Conservation (phyloP, 129 eudicot species). For the Heracleum sosnowskyi region DNA sequence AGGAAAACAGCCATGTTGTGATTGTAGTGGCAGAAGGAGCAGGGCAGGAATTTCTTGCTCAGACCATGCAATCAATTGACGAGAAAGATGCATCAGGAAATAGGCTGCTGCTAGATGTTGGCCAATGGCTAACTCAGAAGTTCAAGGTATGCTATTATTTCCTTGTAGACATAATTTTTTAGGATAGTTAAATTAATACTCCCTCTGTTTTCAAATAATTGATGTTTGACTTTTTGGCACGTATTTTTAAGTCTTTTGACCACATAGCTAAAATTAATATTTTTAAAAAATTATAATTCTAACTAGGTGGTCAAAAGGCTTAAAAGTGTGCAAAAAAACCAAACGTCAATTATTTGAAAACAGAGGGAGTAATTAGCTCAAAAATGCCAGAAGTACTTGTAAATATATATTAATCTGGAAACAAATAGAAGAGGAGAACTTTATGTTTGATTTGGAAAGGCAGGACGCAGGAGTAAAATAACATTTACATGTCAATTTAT, state of each 20-base stretch:
- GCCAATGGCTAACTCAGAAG: slow-evolving; percentile 70
- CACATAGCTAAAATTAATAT: no score
- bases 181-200: neutral
- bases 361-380: no score
- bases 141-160: slow-evolving; percentile 41
- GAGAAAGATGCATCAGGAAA: slow-evolving; percentile 89
- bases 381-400: neutral
- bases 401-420: neutral
- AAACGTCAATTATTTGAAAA: no score
- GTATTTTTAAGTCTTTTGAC: no score
- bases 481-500: neutral
- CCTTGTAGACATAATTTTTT: neutral
- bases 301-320: no score
- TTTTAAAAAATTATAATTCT: no score
- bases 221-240: no score
- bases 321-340: no score
- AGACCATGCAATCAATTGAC: slow-evolving; percentile 36
- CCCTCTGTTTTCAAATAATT: no score
- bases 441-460: neutral
- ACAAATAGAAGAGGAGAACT: neutral
- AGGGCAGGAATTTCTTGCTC: slow-evolving; percentile 70
- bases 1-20: slow-evolving; percentile 68
- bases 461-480: neutral
- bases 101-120: slow-evolving; percentile 63
- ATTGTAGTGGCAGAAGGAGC: slow-evolving; percentile 93